phyloP scores from a whole-genome alignment of 768 basidiomycete species.

The Nevesoporus exiguus region DNA sequence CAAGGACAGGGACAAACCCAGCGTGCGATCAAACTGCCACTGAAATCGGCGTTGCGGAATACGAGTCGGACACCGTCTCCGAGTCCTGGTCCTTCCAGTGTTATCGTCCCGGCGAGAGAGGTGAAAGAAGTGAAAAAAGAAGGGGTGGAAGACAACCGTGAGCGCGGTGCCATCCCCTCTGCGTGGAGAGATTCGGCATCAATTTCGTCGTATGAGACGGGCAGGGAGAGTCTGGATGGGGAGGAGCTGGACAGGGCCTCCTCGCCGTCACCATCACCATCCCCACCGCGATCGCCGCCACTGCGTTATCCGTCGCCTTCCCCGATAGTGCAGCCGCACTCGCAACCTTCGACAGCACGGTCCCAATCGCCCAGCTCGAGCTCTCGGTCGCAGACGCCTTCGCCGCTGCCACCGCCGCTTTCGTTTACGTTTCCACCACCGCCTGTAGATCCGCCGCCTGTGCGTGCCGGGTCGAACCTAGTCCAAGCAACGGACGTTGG shows the following conservation, averaged over 20 bases:
- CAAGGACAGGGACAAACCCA: neutral
- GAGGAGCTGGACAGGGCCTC: neutral
- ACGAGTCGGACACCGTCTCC: conserved; percentile 51
- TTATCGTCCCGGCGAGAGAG: neutral
- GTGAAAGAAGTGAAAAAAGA: neutral
- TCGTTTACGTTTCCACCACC: conserved; percentile 18
- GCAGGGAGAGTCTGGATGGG: conserved; percentile 47
- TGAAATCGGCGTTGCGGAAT: conserved; percentile 62
- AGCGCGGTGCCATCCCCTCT: neutral
- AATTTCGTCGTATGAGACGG: conserved; percentile 66
- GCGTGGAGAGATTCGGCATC: conserved; percentile 23
- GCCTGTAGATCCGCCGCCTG: conserved; percentile 8
- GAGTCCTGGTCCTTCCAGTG: neutral
- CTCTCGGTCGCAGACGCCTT: neutral
- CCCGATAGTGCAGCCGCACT: neutral
- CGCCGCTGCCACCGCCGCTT: neutral
- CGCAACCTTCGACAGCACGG: neutral
- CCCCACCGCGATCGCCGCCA: neutral
- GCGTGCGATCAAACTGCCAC: conserved; percentile 44
- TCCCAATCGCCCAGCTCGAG: neutral
- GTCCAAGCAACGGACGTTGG: too few relatives aligned
- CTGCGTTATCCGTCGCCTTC: neutral
- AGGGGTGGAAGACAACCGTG: neutral
- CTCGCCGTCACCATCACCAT: neutral
- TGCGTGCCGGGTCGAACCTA: neutral